A percentile compares a stretch with the other conserved stretches of the same genome.
Conservation (phyloP, 1,139 yeast species). For the Suhomyces coccinellae region DNA sequence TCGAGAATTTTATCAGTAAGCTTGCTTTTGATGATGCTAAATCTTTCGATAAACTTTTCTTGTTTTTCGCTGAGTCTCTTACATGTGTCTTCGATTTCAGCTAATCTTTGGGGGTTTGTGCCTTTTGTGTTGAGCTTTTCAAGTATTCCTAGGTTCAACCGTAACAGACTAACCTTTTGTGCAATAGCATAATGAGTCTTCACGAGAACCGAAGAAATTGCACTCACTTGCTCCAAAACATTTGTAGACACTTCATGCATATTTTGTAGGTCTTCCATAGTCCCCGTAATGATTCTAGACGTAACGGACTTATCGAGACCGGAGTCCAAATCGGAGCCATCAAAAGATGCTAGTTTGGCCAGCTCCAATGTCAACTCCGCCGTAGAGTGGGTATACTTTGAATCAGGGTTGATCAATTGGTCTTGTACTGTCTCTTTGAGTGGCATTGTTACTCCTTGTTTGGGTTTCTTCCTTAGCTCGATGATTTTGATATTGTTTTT, state of each 20-base stretch:
- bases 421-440: neutral
- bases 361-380: neutral
- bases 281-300: neutral
- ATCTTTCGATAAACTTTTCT: constrained; percentile 21
- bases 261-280: constrained; percentile 6
- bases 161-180: constrained; percentile 25
- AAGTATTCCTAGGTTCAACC: constrained; percentile 24
- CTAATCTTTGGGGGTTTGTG: neutral
- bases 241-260: constrained; percentile 19
- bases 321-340: neutral
- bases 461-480: neutral
- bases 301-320: neutral
- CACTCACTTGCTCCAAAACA: constrained; percentile 20
- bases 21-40: constrained; percentile 23
- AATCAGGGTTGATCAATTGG: neutral
- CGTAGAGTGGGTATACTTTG: neutral
- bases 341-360: neutral
- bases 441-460: neutral
- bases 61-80: constrained; percentile 27
- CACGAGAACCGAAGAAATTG: constrained; percentile 23
- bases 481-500: constrained; percentile 1
- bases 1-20: constrained; percentile 26
- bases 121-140: constrained; percentile 12
- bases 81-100: constrained; percentile 7
- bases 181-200: constrained; percentile 26